phyloP scores from a whole-genome alignment of 495 filamentous ascomycete species.

The Aspergillus diversus region DNA sequence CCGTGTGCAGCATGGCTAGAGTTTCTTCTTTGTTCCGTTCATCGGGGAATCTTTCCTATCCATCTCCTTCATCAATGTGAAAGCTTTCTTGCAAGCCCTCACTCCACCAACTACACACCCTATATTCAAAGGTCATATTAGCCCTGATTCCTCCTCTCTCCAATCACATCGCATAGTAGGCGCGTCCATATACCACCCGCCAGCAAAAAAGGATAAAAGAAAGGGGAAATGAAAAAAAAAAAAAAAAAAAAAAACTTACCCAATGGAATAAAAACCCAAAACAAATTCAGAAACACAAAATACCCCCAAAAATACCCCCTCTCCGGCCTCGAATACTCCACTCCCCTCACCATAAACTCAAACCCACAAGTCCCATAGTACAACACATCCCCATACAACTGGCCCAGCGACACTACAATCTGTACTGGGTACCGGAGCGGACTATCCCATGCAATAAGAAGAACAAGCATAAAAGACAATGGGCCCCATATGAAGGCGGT shows the following conservation, averaged over 20 bases:
- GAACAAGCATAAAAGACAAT: slow-evolving; percentile 64
- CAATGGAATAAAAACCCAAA: slow-evolving; percentile 74
- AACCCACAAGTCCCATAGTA: slow-evolving; percentile 78
- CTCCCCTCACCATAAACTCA: slow-evolving; percentile 54
- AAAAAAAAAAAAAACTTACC: slow-evolving; percentile 36
- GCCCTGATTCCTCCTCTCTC: neutral
- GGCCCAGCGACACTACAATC: slow-evolving; percentile 67
- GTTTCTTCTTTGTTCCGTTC: neutral
- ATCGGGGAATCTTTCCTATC: neutral
- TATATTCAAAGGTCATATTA: neutral
- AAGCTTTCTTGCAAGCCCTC: neutral
- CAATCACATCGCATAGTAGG: neutral
- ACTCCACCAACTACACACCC: neutral
- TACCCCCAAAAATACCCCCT: slow-evolving; percentile 77
- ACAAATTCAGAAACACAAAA: slow-evolving; percentile 74
- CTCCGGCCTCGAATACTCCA: slow-evolving; percentile 71
- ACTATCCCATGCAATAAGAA: slow-evolving; percentile 56
- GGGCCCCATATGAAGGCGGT: slow-evolving; percentile 79
- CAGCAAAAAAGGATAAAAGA: neutral
- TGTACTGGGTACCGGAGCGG: slow-evolving; percentile 68
- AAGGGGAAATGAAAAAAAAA: slow-evolving; percentile 1
- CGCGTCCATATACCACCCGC: neutral
- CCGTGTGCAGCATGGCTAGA: neutral
- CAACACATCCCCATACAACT: slow-evolving; percentile 79
- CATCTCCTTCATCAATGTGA: neutral